A percentile compares a stretch with the other conserved stretches of the same genome.
Evolutionary conservation across 805 yeast species (phyloP).

Genomic region (Babjeviella inositovora): DNA sequence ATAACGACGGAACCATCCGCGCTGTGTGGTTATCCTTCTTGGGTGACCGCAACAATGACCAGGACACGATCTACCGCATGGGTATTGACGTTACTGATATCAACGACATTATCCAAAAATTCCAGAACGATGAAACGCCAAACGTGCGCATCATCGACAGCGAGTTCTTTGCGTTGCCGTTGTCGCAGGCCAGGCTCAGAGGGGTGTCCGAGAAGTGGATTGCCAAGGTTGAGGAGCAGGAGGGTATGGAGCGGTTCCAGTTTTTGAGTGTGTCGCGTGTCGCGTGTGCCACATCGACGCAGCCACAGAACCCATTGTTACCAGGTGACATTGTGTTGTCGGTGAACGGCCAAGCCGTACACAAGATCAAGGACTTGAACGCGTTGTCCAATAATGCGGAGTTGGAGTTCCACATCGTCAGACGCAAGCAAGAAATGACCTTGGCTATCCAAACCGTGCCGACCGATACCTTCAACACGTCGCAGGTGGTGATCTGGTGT

Average conservation of each 20-base stretch:
- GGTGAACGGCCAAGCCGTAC: constrained; percentile 48
- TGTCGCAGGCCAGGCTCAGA: constrained; percentile 64
- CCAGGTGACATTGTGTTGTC: constrained; percentile 71
- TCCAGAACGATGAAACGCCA: constrained; percentile 34
- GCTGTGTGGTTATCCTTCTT: constrained; percentile 78
- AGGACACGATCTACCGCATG: constrained; percentile 51
- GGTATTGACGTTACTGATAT: constrained; percentile 68
- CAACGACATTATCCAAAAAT: constrained; percentile 31
- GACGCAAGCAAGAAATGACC: constrained; percentile 51
- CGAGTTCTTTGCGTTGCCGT: constrained; percentile 53
- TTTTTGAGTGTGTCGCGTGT: constrained; percentile 58
- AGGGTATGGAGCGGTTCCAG: constrained; percentile 51
- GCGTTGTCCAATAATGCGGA: constrained; percentile 21
- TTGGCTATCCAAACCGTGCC: constrained; percentile 50
- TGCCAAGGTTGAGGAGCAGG: constrained; percentile 33
- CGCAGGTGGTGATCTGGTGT: constrained; percentile 63
- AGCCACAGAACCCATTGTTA: constrained; percentile 16
- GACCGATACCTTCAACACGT: constrained; percentile 40
- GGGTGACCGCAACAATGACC: constrained; percentile 52
- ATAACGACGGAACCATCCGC: constrained; percentile 61
- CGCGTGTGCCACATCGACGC: constrained; percentile 23
- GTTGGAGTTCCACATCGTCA: constrained; percentile 46
- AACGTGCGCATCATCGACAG: constrained; percentile 58
- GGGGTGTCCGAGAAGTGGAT: constrained; percentile 89
- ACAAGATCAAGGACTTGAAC: constrained; percentile 51